These are phyloP conservation scores for Lathyrus sativus DNA, from an alignment of 306 rosid species.

Conservation along the genomic window DNA sequence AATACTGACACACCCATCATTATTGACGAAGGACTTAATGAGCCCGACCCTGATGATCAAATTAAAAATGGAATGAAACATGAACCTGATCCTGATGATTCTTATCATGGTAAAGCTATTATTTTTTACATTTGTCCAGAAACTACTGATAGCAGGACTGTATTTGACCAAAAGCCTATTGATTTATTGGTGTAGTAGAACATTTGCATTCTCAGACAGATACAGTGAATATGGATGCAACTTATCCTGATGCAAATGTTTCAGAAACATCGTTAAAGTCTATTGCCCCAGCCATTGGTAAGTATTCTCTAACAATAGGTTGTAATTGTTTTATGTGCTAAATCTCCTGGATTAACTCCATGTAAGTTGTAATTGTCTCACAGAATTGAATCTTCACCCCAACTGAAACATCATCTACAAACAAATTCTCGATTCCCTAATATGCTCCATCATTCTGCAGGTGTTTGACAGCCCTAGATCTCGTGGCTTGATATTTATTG, in stretches of 20 bases:
- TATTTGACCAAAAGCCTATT: constrained; percentile 26
- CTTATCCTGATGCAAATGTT: constrained; percentile 49
- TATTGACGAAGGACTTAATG: constrained; percentile 42
- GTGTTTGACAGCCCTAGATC: no score
- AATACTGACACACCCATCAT: constrained; percentile 33
- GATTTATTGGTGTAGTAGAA: constrained; percentile 30
- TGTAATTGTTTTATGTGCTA: no score
- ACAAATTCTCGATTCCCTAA: no score
- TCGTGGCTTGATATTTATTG: no score
- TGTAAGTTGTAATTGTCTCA: no score
- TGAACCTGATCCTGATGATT: constrained; percentile 70
- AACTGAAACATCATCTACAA: no score
- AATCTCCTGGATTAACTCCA: no score
- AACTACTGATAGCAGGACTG: no score
- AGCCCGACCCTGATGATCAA: constrained; percentile 61
- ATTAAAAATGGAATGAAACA: constrained; percentile 41
- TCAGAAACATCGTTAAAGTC: constrained; percentile 40
- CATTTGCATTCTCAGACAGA: constrained; percentile 30
- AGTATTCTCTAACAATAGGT: constrained; percentile 32
- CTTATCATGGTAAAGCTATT: constrained; percentile 38
- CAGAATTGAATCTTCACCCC: no score
- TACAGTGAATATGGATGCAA: constrained; percentile 33
- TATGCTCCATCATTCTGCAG: no score
- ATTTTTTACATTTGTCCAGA: constrained; percentile 34
- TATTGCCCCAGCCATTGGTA: constrained; percentile 36